phyloP scores from a whole-genome alignment of 352 stramenopile species.

The Lagenidium sp. region DNA sequence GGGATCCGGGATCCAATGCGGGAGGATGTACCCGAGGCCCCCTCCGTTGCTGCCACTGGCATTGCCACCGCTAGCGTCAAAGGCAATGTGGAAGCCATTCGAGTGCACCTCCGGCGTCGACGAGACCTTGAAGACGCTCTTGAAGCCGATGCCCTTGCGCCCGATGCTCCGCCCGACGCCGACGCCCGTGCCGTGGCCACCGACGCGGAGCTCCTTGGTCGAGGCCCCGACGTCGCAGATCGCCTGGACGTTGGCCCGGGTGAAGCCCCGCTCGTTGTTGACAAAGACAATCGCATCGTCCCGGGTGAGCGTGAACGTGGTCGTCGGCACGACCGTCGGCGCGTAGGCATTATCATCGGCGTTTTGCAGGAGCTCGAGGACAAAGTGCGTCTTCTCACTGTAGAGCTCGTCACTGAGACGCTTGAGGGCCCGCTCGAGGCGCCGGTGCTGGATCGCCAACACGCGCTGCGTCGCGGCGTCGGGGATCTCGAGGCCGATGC shows the following conservation, averaged over 20 bases:
- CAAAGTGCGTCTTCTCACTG: conserved; percentile 83
- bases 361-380: conserved; percentile 85
- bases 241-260: conserved; percentile 58
- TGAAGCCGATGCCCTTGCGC: conserved; percentile 88
- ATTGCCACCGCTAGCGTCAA: conserved; percentile 32
- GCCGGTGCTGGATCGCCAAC: conserved; percentile 62
- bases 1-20: conserved; percentile 59
- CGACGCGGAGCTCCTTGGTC: conserved; percentile 57
- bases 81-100: conserved; percentile 82
- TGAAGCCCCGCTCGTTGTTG: conserved; percentile 84
- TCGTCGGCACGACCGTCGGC: conserved; percentile 23
- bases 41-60: conserved; percentile 23
- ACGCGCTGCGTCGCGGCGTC: conserved; percentile 48
- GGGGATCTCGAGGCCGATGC: conserved; percentile 55
- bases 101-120: conserved; percentile 79
- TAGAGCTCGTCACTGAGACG: conserved; percentile 82
- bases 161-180: conserved; percentile 52
- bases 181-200: no score
- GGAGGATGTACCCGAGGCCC: conserved; percentile 71
- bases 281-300: conserved; percentile 56
- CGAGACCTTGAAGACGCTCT: conserved; percentile 88
- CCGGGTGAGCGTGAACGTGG: conserved; percentile 47
- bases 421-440: conserved; percentile 77
- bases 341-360: conserved; percentile 79
- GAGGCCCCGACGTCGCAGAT: conserved; percentile 85